Percentiles rank a stretch among this genome's conserved stretches.
Evolutionary conservation across 495 filamentous ascomycete species (phyloP).

Genomic region (Penicillium pulvis): DNA sequence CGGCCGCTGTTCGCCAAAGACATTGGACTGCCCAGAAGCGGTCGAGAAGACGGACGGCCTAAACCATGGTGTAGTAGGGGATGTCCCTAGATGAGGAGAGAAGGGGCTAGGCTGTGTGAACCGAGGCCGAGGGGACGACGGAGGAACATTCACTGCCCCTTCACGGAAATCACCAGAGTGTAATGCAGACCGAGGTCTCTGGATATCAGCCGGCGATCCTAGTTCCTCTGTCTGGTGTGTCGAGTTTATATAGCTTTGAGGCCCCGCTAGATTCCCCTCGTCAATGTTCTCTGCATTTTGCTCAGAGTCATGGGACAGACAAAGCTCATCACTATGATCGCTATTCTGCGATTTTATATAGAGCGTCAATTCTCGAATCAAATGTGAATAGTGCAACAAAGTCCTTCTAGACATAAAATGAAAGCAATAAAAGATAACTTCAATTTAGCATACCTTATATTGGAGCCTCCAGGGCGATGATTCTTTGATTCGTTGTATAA

Average conservation of each 20-base stretch:
- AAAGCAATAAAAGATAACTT: not conserved
- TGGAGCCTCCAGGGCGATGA: slow-evolving; percentile 74
- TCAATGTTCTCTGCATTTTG: slow-evolving; percentile 10
- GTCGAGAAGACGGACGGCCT: slow-evolving; percentile 29
- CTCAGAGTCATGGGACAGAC: slow-evolving; percentile 15
- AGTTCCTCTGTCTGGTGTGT: slow-evolving; percentile 26
- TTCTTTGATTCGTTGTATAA: slow-evolving; percentile 87
- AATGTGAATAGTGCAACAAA: not conserved
- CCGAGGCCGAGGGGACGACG: slow-evolving; percentile 26
- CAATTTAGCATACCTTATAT: slow-evolving; percentile 56
- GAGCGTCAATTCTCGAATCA: slow-evolving; percentile 11
- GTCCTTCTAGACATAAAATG: not conserved
- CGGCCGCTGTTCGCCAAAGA: slow-evolving; percentile 21
- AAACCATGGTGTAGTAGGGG: slow-evolving; percentile 55
- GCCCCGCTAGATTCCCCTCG: not conserved
- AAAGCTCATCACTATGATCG: slow-evolving; percentile 4
- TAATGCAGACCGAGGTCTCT: slow-evolving; percentile 82
- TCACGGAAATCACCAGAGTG: slow-evolving; percentile 88
- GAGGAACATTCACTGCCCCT: slow-evolving; percentile 39
- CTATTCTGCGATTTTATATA: slow-evolving; percentile 12
- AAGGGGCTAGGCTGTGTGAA: slow-evolving; percentile 22
- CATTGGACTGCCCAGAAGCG: slow-evolving; percentile 13
- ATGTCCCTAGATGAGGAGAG: slow-evolving; percentile 39
- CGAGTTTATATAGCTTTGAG: not conserved
- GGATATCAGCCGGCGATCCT: slow-evolving; percentile 59